phyloP scores from a whole-genome alignment of 2,329 filamentous ascomycete species.

The Scedosporium dehoogii region DNA sequence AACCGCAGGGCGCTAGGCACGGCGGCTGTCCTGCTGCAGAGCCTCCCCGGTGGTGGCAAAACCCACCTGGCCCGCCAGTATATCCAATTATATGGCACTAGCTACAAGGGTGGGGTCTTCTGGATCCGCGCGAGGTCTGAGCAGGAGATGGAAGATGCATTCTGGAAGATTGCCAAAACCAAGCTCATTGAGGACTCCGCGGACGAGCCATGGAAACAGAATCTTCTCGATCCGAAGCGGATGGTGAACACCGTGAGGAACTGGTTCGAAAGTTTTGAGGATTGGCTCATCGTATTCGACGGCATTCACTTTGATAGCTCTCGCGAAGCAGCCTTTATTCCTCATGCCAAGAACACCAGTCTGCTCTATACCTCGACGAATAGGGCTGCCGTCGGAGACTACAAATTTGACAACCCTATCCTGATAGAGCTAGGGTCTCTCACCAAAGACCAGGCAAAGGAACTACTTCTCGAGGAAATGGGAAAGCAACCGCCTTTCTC shows the following conservation, averaged over 20 bases:
- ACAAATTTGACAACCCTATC: constrained; percentile 48
- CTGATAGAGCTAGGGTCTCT: constrained; percentile 46
- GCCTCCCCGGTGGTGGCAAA: constrained; percentile 58
- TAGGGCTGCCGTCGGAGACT: constrained; percentile 41
- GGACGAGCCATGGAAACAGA: constrained; percentile 22
- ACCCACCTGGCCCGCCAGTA: constrained; percentile 60
- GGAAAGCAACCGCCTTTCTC: constrained; percentile 45
- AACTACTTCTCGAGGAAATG: constrained; percentile 52
- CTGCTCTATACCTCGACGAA: constrained; percentile 62
- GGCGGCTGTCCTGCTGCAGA: constrained; percentile 53
- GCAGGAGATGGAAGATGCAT: constrained; percentile 49
- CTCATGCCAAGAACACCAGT: constrained; percentile 50
- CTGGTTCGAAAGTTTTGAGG: constrained; percentile 52
- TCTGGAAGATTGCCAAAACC: constrained; percentile 55
- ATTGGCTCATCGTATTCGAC: constrained; percentile 60
- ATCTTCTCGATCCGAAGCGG: constrained; percentile 27
- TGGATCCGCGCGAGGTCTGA: constrained; percentile 57
- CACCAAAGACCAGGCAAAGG: constrained; percentile 45
- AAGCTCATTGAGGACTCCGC: constrained; percentile 36
- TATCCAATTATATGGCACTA: constrained; percentile 46
- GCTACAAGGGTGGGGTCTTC: constrained; percentile 58
- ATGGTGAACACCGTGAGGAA: constrained; percentile 47
- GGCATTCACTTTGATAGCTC: constrained; percentile 53
- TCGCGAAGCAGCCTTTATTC: constrained; percentile 51
- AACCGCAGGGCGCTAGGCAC: constrained; percentile 46